phyloP scores from a whole-genome alignment of 352 stramenopile species.

The Globisporangium nunn region DNA sequence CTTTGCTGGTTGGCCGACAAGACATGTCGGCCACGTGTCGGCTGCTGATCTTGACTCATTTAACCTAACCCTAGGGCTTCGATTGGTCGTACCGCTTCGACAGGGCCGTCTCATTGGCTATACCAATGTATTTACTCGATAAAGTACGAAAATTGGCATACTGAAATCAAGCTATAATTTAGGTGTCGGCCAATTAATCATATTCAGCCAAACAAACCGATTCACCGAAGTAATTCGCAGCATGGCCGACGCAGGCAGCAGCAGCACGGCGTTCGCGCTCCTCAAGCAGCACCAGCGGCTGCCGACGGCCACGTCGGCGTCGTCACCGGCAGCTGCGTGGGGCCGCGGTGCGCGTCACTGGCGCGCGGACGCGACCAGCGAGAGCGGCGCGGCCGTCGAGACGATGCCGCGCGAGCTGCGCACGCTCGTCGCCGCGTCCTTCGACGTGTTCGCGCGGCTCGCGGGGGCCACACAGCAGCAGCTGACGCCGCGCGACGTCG shows the following conservation, averaged over 20 bases:
- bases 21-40: too few relatives aligned
- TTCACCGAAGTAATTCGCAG: not conserved
- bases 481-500: conserved; percentile 23
- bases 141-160: too few relatives aligned
- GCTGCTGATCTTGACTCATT: too few relatives aligned
- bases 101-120: too few relatives aligned
- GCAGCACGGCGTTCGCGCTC: conserved; percentile 9
- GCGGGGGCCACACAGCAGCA: conserved; percentile 7
- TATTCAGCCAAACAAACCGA: not conserved
- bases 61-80: too few relatives aligned
- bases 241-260: conserved; percentile 4
- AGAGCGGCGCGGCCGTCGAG: conserved; percentile 11
- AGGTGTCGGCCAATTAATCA: not conserved
- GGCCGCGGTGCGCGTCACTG: conserved; percentile 41
- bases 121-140: too few relatives aligned
- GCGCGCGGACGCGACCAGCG: conserved; percentile 8
- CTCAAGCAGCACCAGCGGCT: conserved; percentile 11
- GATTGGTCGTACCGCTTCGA: too few relatives aligned
- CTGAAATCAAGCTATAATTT: too few relatives aligned
- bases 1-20: too few relatives aligned
- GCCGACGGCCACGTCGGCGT: not conserved
- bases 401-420: conserved; percentile 49
- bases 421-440: conserved; percentile 47
- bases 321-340: conserved; percentile 27
- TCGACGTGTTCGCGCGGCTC: conserved; percentile 45